phyloP scores from a whole-genome alignment of 768 basidiomycete species.

The Leccinum barrowsii region DNA sequence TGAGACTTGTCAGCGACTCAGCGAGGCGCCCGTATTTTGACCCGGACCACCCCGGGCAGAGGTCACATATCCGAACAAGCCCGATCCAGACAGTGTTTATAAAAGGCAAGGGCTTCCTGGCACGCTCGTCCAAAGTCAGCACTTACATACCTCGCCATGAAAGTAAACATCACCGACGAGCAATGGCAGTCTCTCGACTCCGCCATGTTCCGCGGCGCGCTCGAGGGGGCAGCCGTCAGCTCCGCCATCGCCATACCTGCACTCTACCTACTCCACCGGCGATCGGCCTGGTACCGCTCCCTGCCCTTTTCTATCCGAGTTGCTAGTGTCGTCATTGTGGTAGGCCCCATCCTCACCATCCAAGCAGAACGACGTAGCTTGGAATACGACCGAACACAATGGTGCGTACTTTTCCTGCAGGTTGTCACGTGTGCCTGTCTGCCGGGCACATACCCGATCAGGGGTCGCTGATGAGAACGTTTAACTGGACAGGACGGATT shows the following conservation, averaged over 20 bases:
- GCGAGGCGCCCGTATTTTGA: neutral
- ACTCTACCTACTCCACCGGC: conserved; percentile 48
- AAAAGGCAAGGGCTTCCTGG: neutral
- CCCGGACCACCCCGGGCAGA: neutral
- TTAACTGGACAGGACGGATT: conserved; percentile 31
- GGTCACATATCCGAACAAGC: neutral
- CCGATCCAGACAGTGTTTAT: neutral
- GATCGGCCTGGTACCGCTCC: conserved; percentile 55
- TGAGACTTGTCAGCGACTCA: neutral
- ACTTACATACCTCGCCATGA: conserved; percentile 15
- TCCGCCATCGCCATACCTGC: conserved; percentile 48
- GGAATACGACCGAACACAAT: conserved; percentile 59
- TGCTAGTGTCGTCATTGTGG: conserved; percentile 62
- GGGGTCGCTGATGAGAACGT: neutral
- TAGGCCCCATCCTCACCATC: conserved; percentile 63
- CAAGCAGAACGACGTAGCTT: conserved; percentile 70
- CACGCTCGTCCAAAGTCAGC: neutral
- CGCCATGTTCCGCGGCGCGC: conserved; percentile 57
- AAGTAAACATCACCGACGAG: conserved; percentile 35
- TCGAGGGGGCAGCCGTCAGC: conserved; percentile 51
- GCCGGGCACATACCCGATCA: neutral
- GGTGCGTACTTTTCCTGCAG: conserved; percentile 37
- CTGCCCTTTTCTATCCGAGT: conserved; percentile 69
- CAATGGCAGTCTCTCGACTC: conserved; percentile 53
- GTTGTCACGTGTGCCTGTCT: no score